phyloP scores from a whole-genome alignment of 1,139 yeast species.

The Scheffersomyces insectosa region DNA sequence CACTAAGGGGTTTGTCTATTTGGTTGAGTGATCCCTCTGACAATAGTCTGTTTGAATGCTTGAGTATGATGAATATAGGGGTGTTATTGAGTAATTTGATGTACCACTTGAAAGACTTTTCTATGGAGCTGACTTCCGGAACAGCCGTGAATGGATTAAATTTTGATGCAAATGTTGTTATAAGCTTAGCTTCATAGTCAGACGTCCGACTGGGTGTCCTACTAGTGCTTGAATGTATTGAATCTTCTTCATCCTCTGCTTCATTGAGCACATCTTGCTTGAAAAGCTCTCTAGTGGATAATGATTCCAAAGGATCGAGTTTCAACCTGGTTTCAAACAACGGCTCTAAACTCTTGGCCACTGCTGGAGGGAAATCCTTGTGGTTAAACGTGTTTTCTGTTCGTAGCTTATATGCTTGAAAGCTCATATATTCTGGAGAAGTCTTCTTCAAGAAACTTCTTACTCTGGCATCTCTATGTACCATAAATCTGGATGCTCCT shows the following conservation, averaged over 20 bases:
- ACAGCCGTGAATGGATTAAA: conserved; percentile 18
- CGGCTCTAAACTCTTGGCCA: conserved; percentile 16
- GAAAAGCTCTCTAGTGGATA: conserved; percentile 17
- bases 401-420: conserved; percentile 21
- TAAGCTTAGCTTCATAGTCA: conserved; percentile 22
- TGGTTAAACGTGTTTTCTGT: conserved; percentile 13
- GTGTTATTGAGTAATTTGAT: conserved; percentile 25
- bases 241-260: conserved; percentile 6
- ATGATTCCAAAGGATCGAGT: conserved; percentile 14
- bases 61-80: conserved; percentile 35
- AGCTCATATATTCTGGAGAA: conserved; percentile 19
- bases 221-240: conserved; percentile 12
- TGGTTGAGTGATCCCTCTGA: conserved; percentile 28
- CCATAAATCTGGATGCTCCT: conserved; percentile 5
- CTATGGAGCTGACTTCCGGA: conserved; percentile 12
- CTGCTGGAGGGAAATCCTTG: conserved; percentile 25
- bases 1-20: conserved; percentile 22
- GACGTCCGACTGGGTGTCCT: conserved; percentile 17
- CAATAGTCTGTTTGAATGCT: conserved; percentile 30
- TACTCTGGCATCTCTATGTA: background rate
- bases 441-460: conserved; percentile 13
- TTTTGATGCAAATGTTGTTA: conserved; percentile 22
- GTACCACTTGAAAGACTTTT: conserved; percentile 32
- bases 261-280: background rate
- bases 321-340: conserved; percentile 18